Percentiles rank a stretch among this genome's conserved stretches.
These are phyloP conservation scores for Macadamia tetraphylla DNA, from an alignment of 164 flowering plant genomes.

Conservation along the genomic window DNA sequence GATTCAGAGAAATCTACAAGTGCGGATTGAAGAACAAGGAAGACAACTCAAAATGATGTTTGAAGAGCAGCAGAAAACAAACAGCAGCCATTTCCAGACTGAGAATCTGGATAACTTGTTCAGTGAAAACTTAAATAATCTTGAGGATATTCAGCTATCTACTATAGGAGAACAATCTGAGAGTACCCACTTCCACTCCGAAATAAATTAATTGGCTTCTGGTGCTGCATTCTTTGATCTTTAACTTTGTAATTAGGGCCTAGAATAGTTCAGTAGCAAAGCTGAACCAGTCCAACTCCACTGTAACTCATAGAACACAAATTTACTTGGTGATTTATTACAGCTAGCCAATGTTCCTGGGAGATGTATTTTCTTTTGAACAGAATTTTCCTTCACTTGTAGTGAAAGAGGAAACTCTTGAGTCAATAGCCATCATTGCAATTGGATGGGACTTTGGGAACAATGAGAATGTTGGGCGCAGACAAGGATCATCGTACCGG, in stretches of 20 bases:
- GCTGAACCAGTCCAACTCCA: background rate
- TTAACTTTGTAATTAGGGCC: background rate
- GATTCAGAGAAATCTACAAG: constrained; percentile 62
- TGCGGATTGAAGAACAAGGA: constrained; percentile 81
- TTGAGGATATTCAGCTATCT: constrained; percentile 31
- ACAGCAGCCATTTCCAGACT: constrained; percentile 19
- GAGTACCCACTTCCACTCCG: constrained; percentile 26
- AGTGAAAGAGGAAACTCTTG: no score
- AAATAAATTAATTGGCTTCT: constrained; percentile 26
- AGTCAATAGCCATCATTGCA: no score
- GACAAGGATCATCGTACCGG: no score
- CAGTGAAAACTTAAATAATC: constrained; percentile 17
- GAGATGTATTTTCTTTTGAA: background rate
- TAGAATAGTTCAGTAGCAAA: constrained; percentile 5
- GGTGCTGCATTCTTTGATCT: background rate
- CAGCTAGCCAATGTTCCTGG: background rate
- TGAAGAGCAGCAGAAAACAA: constrained; percentile 48
- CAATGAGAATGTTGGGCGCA: no score
- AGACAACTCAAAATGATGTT: constrained; percentile 61
- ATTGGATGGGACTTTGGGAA: no score
- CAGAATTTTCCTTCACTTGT: no score
- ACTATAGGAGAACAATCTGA: constrained; percentile 28
- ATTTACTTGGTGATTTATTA: background rate
- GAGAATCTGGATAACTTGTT: constrained; percentile 15
- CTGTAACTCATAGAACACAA: background rate